Conservation (phyloP, 108 stramenopile genomes). For the Nannochloropsis salina region DNA sequence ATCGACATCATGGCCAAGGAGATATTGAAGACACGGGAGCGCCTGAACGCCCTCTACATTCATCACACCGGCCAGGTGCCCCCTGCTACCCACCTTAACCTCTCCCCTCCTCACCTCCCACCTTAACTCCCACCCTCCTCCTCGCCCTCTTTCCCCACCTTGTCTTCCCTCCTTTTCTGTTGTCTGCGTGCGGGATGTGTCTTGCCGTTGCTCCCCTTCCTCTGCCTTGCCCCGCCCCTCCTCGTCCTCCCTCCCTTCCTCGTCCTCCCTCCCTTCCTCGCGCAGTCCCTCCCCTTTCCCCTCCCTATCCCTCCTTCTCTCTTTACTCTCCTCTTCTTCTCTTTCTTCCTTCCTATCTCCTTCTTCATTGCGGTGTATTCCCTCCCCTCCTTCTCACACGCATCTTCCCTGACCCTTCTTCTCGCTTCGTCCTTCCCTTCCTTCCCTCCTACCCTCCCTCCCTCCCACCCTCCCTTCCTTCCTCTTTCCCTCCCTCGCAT, state of each 20-base stretch:
- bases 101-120: not conserved
- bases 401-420: too few relatives aligned
- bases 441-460: too few relatives aligned
- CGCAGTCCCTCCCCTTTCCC: too few relatives aligned
- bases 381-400: too few relatives aligned
- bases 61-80: conserved; percentile 71
- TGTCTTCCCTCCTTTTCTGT: not conserved
- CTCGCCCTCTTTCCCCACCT: not conserved
- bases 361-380: too few relatives aligned
- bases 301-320: too few relatives aligned
- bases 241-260: not conserved
- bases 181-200: not conserved
- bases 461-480: too few relatives aligned
- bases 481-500: not conserved
- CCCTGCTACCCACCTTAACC: too few relatives aligned
- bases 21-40: conserved; percentile 32
- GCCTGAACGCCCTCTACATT: conserved; percentile 71
- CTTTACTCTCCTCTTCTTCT: too few relatives aligned
- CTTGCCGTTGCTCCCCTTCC: not conserved
- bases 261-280: too few relatives aligned
- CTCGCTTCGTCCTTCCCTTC: too few relatives aligned
- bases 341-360: too few relatives aligned
- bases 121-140: not conserved
- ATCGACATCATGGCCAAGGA: conserved; percentile 72
- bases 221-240: not conserved